Percentiles rank a stretch among this genome's conserved stretches.
Conservation (phyloP, 345 rosid genomes). For the Eutrema heterophyllum region DNA sequence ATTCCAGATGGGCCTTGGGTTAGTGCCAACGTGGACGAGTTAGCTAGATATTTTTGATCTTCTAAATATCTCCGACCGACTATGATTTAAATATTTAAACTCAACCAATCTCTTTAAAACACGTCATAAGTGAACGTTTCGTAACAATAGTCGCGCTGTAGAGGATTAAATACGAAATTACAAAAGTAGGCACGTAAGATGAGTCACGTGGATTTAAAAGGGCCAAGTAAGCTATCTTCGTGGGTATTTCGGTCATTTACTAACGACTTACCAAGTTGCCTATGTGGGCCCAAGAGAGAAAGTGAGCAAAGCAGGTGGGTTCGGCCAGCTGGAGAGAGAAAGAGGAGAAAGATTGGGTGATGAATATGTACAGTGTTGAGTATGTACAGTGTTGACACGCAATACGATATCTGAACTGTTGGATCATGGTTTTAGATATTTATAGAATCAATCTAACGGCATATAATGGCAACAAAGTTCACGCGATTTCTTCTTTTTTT, state of each 20-base stretch:
- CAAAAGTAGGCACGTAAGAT: neutral
- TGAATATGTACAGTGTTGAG: no score
- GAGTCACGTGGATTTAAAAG: slow-evolving; percentile 1
- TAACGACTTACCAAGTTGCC: slow-evolving; percentile 8
- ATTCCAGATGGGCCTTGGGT: slow-evolving; percentile 50
- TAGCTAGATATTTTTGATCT: slow-evolving; percentile 71
- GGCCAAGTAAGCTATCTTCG: slow-evolving; percentile 4
- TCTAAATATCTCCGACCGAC: slow-evolving; percentile 46
- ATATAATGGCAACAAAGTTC: neutral
- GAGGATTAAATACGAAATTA: neutral
- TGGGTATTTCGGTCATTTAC: slow-evolving; percentile 6
- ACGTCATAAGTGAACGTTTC: neutral
- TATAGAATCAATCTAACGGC: slow-evolving; percentile 33
- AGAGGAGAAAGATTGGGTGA: slow-evolving; percentile 31
- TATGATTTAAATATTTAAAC: neutral
- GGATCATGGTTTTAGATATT: slow-evolving; percentile 23
- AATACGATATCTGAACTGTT: neutral
- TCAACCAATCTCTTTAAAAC: neutral
- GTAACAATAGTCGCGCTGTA: neutral
- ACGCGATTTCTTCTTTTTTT: neutral
- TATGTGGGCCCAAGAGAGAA: slow-evolving; percentile 1
- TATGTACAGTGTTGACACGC: slow-evolving; percentile 8
- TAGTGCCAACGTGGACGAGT: slow-evolving; percentile 71
- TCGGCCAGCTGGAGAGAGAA: slow-evolving; percentile 30
- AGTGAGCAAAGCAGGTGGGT: slow-evolving; percentile 21